These are phyloP conservation scores for Suillus sp. DNA, from an alignment of 768 basidiomycete genomes.

Conservation along the genomic window DNA sequence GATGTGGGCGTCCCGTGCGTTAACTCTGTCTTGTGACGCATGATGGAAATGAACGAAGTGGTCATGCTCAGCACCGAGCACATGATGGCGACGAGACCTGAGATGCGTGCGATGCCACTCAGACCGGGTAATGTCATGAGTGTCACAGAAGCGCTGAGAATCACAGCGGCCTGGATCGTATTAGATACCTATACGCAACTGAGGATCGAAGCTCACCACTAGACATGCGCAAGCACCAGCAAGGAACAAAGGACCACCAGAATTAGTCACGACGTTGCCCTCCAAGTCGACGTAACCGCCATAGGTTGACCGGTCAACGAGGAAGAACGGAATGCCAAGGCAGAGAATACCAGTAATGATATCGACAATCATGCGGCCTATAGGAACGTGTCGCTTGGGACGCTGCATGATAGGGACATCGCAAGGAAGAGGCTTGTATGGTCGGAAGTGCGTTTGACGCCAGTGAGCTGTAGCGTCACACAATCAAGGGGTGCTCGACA, in stretches of 20 bases:
- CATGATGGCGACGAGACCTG: conserved; percentile 67
- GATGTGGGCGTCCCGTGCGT: conserved; percentile 48
- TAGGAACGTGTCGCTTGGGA: conserved; percentile 32
- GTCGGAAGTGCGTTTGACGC: conserved; percentile 71
- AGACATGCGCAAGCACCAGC: conserved; percentile 67
- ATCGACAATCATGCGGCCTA: conserved; percentile 56
- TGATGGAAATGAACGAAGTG: conserved; percentile 67
- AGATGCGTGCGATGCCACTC: conserved; percentile 61
- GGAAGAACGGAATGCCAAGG: conserved; percentile 80
- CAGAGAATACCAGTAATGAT: conserved; percentile 64
- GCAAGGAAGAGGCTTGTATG: conserved; percentile 63
- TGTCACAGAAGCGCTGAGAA: conserved; percentile 80
- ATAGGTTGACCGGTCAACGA: conserved; percentile 53
- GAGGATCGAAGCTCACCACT: conserved; percentile 47
- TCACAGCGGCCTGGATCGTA: conserved; percentile 65
- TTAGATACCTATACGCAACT: conserved; percentile 10
- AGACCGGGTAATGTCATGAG: conserved; percentile 79
- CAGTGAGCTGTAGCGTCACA: conserved; percentile 48
- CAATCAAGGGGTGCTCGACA: conserved; percentile 4
- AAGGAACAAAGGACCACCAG: conserved; percentile 59
- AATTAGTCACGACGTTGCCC: conserved; percentile 44
- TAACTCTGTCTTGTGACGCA: conserved; percentile 69
- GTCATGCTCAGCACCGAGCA: conserved; percentile 72
- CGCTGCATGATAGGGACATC: conserved; percentile 42
- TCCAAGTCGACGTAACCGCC: conserved; percentile 61